A percentile compares a stretch with the other conserved stretches of the same genome.
Conservation (phyloP, 1,284 basidiomycete genomes). For the Peniophora sp. region DNA sequence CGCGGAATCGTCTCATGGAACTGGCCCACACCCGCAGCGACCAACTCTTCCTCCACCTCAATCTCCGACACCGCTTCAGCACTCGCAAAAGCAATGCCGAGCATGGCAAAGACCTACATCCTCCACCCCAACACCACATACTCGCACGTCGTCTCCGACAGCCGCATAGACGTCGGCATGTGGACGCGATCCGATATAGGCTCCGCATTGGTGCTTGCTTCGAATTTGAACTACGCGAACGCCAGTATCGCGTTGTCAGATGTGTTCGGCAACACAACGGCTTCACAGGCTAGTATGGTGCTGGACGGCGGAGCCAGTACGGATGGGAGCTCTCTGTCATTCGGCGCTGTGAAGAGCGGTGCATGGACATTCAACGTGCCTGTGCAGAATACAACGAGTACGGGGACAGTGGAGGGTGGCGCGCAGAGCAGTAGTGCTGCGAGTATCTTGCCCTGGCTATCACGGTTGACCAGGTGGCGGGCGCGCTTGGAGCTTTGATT, state of each 20-base stretch:
- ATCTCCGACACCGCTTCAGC: conserved; percentile 20
- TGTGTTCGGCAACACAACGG: conserved; percentile 7
- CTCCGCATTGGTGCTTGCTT: conserved; percentile 29
- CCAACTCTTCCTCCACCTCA: conserved; percentile 39
- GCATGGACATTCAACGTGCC: conserved; percentile 12
- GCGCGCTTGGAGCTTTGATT: no score
- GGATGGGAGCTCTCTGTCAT: conserved; percentile 13
- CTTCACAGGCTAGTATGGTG: conserved; percentile 13
- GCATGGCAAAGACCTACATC: conserved; percentile 29
- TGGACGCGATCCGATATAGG: conserved; percentile 25
- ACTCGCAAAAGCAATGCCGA: conserved; percentile 37
- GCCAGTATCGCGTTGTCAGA: conserved; percentile 16
- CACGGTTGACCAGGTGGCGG: no score
- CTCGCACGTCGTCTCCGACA: conserved; percentile 15
- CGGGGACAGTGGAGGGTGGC: no score
- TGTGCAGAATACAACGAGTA: no score
- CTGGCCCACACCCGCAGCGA: conserved; percentile 53
- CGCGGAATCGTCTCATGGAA: conserved; percentile 59
- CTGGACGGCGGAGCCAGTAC: conserved; percentile 23
- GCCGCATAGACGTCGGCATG: conserved; percentile 29
- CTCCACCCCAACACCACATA: conserved; percentile 23
- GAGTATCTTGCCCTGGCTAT: no score
- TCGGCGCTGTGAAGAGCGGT: conserved; percentile 22
- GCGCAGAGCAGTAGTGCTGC: no score
- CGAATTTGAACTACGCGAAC: conserved; percentile 32